phyloP scores from a whole-genome alignment of 2,329 filamentous ascomycete species.

The Proliferodiscus dingleyae region DNA sequence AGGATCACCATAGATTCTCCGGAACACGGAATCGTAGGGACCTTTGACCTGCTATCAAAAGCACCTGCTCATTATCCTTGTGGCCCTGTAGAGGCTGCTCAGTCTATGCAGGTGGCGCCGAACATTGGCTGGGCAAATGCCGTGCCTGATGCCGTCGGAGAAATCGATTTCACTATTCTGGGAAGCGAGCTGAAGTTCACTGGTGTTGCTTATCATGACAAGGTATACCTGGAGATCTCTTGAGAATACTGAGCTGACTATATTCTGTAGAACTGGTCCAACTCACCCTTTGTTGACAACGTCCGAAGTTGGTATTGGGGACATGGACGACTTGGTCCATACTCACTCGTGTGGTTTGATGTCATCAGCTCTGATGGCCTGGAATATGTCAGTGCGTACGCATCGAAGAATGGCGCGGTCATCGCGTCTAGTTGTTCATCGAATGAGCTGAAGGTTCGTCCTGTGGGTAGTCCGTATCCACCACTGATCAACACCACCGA shows the following conservation, averaged over 20 bases:
- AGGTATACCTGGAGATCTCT: slow-evolving; percentile 24
- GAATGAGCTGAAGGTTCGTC: slow-evolving; percentile 16
- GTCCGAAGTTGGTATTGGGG: slow-evolving; percentile 41
- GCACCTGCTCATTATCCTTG: slow-evolving; percentile 28
- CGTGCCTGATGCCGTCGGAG: slow-evolving; percentile 32
- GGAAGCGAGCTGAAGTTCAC: slow-evolving; percentile 32
- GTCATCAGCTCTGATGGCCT: slow-evolving; percentile 25
- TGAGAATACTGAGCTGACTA: too few relatives aligned
- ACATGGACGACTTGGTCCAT: slow-evolving; percentile 38
- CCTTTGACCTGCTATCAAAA: slow-evolving; percentile 7
- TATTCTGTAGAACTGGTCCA: slow-evolving; percentile 37
- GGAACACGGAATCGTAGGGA: slow-evolving; percentile 12
- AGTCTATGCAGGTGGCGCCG: slow-evolving; percentile 27
- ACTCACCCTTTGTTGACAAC: slow-evolving; percentile 32
- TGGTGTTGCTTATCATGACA: slow-evolving; percentile 42
- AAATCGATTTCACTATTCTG: slow-evolving; percentile 22
- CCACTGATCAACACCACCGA: not conserved
- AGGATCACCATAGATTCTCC: slow-evolving; percentile 13
- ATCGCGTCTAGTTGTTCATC: slow-evolving; percentile 26
- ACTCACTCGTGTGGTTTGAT: slow-evolving; percentile 42
- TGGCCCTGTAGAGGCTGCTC: slow-evolving; percentile 14
- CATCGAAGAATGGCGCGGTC: slow-evolving; percentile 28
- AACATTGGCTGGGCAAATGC: slow-evolving; percentile 37
- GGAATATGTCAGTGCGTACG: slow-evolving; percentile 28
- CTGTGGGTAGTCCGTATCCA: slow-evolving; percentile 6